Evolutionary conservation across 73 alveolate species (phyloP).

Genomic region (Uronychia setigera): DNA sequence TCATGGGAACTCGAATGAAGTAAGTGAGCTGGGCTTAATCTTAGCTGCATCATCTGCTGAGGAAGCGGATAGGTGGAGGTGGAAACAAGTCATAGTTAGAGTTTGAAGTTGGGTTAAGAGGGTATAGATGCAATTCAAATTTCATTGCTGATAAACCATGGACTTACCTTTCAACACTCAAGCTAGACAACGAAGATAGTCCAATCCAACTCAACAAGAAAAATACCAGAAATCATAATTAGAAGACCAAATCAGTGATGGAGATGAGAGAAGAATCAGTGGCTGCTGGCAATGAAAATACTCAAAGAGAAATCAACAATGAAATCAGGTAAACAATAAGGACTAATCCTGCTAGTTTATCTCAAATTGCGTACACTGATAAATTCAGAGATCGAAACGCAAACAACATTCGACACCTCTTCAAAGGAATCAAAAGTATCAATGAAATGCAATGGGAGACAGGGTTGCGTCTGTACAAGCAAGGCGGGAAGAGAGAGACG

Average conservation of each 20-base stretch:
- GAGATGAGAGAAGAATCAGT: slow-evolving; percentile 2
- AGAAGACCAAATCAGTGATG: background rate
- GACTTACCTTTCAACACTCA: background rate
- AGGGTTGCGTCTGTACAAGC: slow-evolving; percentile 1
- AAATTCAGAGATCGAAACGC: slow-evolving; percentile 8
- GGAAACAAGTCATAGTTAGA: slow-evolving; percentile 16
- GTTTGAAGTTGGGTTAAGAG: slow-evolving; percentile 17
- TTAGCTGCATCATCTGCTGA: slow-evolving; percentile 11
- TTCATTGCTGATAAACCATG: slow-evolving; percentile 7
- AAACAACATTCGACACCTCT: slow-evolving; percentile 15
- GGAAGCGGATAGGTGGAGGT: slow-evolving; percentile 26
- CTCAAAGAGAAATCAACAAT: background rate
- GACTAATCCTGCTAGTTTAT: background rate
- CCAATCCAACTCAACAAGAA: background rate
- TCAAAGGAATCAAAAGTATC: slow-evolving; percentile 12
- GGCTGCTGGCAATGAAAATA: no score
- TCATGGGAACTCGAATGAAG: background rate
- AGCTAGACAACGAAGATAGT: background rate
- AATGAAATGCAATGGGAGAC: slow-evolving; percentile 11
- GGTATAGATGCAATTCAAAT: background rate
- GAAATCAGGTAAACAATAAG: background rate
- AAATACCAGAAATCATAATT: background rate
- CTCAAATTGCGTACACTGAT: background rate
- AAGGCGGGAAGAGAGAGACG: background rate
- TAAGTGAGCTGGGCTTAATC: background rate